phyloP scores from a whole-genome alignment of 257 asterid species.

The Cinchona pubescens region DNA sequence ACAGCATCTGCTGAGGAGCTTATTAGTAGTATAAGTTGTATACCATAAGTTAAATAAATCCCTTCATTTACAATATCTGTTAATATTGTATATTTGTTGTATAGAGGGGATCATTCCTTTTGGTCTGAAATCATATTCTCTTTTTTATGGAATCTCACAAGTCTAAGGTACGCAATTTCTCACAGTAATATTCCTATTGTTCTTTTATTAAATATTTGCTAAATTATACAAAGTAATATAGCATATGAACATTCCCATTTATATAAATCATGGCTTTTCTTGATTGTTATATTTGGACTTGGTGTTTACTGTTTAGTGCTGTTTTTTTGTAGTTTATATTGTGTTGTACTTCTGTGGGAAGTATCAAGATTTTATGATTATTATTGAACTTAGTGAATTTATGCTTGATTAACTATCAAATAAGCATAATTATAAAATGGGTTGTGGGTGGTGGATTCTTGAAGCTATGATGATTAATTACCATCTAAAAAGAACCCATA shows the following conservation, averaged over 20 bases:
- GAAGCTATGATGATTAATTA: neutral
- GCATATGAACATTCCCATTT: neutral
- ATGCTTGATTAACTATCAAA: neutral
- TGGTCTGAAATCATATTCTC: neutral
- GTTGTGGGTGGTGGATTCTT: neutral
- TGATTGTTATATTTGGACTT: neutral
- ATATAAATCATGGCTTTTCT: neutral
- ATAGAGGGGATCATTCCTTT: neutral
- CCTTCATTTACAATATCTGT: neutral
- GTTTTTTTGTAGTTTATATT: too few relatives aligned
- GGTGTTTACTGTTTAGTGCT: neutral
- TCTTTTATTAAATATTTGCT: neutral
- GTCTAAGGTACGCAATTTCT: conserved; percentile 4
- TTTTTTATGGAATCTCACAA: conserved; percentile 8
- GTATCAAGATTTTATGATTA: neutral
- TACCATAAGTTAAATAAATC: neutral
- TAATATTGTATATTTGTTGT: neutral
- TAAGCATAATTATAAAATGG: too few relatives aligned
- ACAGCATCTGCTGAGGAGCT: neutral
- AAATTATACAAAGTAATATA: too few relatives aligned
- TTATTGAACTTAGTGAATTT: neutral
- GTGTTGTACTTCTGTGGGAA: neutral
- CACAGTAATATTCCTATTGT: neutral
- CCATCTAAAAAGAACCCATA: neutral
- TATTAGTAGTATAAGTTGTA: neutral